Conservation (phyloP, 176 grass and related monocot species). For the Oryza meridionalis region DNA sequence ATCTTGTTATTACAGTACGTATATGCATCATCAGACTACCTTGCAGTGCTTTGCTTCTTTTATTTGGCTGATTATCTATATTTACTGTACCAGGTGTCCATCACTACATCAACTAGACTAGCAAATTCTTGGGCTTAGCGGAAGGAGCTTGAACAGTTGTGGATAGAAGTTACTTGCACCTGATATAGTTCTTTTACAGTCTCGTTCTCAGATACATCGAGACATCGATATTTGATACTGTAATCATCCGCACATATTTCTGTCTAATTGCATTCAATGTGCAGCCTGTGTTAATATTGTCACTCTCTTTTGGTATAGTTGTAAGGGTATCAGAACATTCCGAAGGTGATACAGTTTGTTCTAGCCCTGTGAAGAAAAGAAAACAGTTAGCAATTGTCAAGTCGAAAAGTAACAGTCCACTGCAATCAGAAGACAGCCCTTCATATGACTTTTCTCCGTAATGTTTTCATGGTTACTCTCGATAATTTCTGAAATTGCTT, state of each 20-base stretch:
- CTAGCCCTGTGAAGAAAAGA: neutral
- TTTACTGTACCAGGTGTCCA: conserved; percentile 24
- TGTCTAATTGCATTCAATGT: neutral
- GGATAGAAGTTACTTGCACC: neutral
- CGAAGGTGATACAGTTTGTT: neutral
- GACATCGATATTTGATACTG: neutral
- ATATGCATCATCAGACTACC: neutral
- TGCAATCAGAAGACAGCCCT: neutral
- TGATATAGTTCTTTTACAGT: conserved; percentile 5
- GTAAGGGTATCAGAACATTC: neutral
- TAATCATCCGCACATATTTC: neutral
- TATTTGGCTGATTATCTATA: conserved; percentile 10
- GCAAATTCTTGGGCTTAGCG: neutral
- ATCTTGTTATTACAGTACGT: neutral
- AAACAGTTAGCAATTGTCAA: neutral
- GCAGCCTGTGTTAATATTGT: neutral
- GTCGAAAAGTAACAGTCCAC: neutral
- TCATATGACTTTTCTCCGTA: neutral
- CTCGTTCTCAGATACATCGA: neutral
- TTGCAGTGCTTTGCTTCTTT: neutral
- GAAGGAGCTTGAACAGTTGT: neutral
- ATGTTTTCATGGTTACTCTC: neutral
- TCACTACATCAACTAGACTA: neutral
- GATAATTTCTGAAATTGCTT: too few relatives aligned
- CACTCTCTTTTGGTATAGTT: neutral